phyloP scores from a whole-genome alignment of 257 asterid species.

The Solanum virginianum region DNA sequence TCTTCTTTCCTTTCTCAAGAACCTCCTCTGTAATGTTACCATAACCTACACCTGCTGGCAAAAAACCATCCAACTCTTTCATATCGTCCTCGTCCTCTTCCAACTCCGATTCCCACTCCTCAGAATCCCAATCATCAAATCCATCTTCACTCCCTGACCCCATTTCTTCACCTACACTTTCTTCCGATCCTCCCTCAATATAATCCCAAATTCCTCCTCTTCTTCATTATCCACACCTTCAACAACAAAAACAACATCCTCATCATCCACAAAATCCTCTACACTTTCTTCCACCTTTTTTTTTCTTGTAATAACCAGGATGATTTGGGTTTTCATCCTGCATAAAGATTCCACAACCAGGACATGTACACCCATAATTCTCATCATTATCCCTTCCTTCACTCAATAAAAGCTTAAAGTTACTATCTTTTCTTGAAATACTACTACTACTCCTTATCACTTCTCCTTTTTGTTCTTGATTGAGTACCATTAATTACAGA shows the following conservation, averaged over 20 bases:
- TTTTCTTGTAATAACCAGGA: conserved; percentile 64
- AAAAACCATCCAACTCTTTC: conserved; percentile 68
- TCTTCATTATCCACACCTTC: conserved; percentile 27
- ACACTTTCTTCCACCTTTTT: conserved; percentile 16
- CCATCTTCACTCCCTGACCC: conserved; percentile 33
- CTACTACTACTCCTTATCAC: conserved; percentile 21
- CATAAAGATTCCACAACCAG: conserved; percentile 95
- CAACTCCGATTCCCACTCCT: conserved; percentile 47
- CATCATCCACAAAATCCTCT: conserved; percentile 16
- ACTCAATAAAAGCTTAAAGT: conserved; percentile 46
- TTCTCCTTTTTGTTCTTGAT: conserved; percentile 25
- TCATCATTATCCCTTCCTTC: conserved; percentile 87
- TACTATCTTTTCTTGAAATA: conserved; percentile 24
- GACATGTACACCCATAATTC: conserved; percentile 53
- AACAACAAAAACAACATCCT: conserved; percentile 23
- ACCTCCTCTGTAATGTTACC: conserved; percentile 83
- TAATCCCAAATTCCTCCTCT: conserved; percentile 17
- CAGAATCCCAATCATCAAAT: conserved; percentile 44
- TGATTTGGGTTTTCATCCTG: conserved; percentile 73
- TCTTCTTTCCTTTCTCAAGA: conserved; percentile 40
- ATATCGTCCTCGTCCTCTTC: conserved; percentile 35
- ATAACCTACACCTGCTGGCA: conserved; percentile 77
- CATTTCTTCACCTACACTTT: conserved; percentile 3
- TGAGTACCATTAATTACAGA: conserved; percentile 29
- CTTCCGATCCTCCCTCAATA: conserved; percentile 10